Conservation (phyloP, 805 yeast genomes). For the Wickerhamiella brachini region DNA sequence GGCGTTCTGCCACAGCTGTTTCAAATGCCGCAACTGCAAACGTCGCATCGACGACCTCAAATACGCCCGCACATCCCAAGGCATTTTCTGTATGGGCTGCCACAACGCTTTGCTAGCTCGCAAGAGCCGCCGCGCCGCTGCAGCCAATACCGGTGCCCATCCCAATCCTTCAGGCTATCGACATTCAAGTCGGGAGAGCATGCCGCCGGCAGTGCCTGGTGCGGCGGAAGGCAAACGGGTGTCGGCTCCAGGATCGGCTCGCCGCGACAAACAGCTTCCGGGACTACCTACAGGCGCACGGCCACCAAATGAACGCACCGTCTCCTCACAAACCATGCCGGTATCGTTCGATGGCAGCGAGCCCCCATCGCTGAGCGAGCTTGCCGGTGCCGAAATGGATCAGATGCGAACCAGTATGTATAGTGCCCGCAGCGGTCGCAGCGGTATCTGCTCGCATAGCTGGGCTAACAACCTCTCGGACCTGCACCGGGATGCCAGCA, state of each 20-base stretch:
- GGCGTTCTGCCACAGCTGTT: constrained; percentile 85
- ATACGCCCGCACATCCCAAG: constrained; percentile 87
- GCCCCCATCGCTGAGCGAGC: background rate
- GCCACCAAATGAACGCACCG: background rate
- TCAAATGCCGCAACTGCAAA: constrained; percentile 79
- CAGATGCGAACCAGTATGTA: background rate
- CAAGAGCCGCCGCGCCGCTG: constrained; percentile 35
- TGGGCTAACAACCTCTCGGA: background rate
- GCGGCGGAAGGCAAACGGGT: background rate
- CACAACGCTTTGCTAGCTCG: constrained; percentile 71
- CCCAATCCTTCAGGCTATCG: background rate
- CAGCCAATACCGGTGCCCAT: too few relatives aligned
- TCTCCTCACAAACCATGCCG: background rate
- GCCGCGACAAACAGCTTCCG: constrained; percentile 13
- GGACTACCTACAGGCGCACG: constrained; percentile 1
- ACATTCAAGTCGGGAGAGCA: background rate
- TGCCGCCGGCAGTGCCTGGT: background rate
- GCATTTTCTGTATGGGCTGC: constrained; percentile 84
- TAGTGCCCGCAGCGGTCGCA: background rate
- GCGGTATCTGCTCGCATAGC: background rate
- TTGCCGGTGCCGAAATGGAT: background rate
- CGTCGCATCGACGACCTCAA: constrained; percentile 73
- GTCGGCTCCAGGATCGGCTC: background rate
- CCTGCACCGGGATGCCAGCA: background rate
- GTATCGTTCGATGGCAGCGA: background rate